Evolutionary conservation across 441 rosid species (phyloP).

Genomic region (Populus hybrid): DNA sequence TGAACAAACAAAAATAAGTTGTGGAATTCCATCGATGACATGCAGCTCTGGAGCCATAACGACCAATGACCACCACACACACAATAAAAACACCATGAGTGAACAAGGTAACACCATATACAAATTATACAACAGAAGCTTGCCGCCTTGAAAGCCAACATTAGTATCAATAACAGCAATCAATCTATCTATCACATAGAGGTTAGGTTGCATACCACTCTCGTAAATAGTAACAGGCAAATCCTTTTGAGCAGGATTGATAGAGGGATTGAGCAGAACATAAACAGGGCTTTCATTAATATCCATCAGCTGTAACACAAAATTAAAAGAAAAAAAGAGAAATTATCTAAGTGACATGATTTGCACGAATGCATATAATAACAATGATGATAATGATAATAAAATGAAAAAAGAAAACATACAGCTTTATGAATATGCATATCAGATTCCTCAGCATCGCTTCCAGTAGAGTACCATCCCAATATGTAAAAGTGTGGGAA

Average conservation of each 20-base stretch:
- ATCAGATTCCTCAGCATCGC: slow-evolving; percentile 85
- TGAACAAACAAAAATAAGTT: slow-evolving; percentile 72
- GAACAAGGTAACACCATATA: slow-evolving; percentile 2
- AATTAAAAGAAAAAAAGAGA: background rate
- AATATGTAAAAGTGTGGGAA: slow-evolving; percentile 78
- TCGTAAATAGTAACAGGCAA: slow-evolving; percentile 83
- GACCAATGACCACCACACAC: slow-evolving; percentile 21
- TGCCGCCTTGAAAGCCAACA: background rate
- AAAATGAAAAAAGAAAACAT: slow-evolving; percentile 25
- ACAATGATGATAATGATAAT: background rate
- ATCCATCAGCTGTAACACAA: slow-evolving; percentile 73
- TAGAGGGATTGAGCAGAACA: slow-evolving; percentile 79
- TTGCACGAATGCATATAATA: background rate
- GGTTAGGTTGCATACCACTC: slow-evolving; percentile 50
- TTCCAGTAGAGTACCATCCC: slow-evolving; percentile 95
- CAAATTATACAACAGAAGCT: background rate
- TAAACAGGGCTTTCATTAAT: slow-evolving; percentile 94
- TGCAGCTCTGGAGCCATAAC: slow-evolving; percentile 58
- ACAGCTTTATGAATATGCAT: slow-evolving; percentile 91
- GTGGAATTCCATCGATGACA: slow-evolving; percentile 95
- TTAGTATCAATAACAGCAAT: background rate
- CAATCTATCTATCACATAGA: background rate
- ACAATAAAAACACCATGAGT: background rate
- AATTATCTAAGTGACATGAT: background rate
- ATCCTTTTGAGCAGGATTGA: slow-evolving; percentile 85